These are phyloP conservation scores for Kondoa malvinella DNA, from an alignment of 768 basidiomycete species.

Conservation along the genomic window DNA sequence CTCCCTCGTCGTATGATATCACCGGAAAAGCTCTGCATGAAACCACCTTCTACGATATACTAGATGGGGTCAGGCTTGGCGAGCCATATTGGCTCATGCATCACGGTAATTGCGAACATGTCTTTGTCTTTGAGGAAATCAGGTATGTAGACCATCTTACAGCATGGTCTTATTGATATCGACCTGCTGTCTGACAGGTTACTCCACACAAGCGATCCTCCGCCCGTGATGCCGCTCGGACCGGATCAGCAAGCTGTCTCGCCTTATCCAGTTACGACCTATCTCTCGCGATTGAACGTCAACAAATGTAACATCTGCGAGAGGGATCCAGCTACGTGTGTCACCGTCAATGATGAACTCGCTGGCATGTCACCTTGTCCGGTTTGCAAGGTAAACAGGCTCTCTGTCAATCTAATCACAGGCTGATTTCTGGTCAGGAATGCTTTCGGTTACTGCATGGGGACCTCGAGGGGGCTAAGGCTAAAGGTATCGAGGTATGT, in stretches of 20 bases:
- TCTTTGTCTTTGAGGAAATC: slow-evolving; percentile 2
- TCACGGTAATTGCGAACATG: neutral
- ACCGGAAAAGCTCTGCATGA: neutral
- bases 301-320: slow-evolving; percentile 2
- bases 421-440: too few species aligned
- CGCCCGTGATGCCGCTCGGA: neutral
- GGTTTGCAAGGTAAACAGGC: slow-evolving; percentile 1
- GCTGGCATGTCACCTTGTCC: slow-evolving; percentile 1
- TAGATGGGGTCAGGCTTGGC: neutral
- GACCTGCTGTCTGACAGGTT: neutral
- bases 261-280: slow-evolving; percentile 1
- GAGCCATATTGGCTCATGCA: slow-evolving; percentile 3
- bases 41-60: neutral
- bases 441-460: too few species aligned
- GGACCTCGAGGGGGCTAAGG: too few species aligned
- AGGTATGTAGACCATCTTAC: neutral
- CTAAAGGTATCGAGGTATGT: too few species aligned
- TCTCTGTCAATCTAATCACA: too few species aligned
- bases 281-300: slow-evolving; percentile 3
- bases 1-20: too few species aligned
- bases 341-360: slow-evolving; percentile 5
- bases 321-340: neutral
- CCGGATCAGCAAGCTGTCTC: neutral
- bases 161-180: neutral
- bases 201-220: neutral